These are phyloP conservation scores for Dissophora ornata DNA, from an alignment of 192 early-diverging fungal species.

Conservation along the genomic window DNA sequence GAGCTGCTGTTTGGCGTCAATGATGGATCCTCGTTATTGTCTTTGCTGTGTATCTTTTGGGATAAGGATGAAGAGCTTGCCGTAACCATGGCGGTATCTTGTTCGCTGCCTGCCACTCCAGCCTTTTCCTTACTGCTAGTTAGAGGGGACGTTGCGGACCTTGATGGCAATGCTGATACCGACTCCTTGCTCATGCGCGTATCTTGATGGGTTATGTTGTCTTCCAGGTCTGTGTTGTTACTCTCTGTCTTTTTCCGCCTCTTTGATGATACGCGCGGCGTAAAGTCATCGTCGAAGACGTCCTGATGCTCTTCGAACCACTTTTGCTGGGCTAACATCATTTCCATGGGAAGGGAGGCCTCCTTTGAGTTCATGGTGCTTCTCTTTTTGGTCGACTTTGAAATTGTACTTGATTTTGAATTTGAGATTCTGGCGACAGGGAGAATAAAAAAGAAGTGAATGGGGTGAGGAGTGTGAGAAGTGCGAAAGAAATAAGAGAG, in stretches of 20 bases:
- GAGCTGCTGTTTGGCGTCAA: neutral
- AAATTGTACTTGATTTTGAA: conserved; percentile 34
- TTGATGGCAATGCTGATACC: neutral
- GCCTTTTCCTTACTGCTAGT: neutral
- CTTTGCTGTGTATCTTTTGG: too few relatives aligned
- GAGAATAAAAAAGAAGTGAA: neutral
- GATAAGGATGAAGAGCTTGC: neutral
- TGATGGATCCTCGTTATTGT: too few relatives aligned
- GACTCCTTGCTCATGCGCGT: too few relatives aligned
- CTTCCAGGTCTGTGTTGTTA: conserved; percentile 24
- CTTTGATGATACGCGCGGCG: conserved; percentile 13
- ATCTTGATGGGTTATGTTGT: conserved; percentile 4
- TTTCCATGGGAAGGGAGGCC: conserved; percentile 61
- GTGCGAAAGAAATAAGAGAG: neutral
- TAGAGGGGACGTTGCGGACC: too few relatives aligned
- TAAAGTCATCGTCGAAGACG: conserved; percentile 33
- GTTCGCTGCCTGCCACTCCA: neutral
- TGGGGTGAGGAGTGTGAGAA: neutral
- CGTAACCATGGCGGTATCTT: too few relatives aligned
- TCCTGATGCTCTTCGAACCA: conserved; percentile 54
- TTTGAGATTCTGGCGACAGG: conserved; percentile 18
- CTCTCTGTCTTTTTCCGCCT: conserved; percentile 46
- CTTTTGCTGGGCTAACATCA: conserved; percentile 56
- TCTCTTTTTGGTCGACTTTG: conserved; percentile 61
- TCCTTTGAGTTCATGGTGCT: conserved; percentile 69